A percentile compares a stretch with the other conserved stretches of the same genome.
Conservation (phyloP, 2,329 filamentous ascomycete species). For the Sphaerulina populicola region DNA sequence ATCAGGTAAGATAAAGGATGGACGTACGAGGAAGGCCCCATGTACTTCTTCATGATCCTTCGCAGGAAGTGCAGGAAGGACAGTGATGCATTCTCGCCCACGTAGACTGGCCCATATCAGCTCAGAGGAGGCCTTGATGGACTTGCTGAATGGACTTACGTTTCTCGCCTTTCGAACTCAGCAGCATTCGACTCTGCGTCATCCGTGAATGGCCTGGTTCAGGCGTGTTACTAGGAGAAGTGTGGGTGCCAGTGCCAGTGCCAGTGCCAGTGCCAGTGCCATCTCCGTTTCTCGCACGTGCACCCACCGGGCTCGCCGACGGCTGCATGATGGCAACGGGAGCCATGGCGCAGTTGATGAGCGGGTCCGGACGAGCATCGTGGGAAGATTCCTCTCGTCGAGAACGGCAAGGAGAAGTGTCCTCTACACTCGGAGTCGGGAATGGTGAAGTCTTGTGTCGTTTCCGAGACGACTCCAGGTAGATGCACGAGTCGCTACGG, state of each 20-base stretch:
- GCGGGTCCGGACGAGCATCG: neutral
- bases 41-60: slow-evolving; percentile 42
- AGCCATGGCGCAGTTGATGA: neutral
- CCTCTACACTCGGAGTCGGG: slow-evolving; percentile 17
- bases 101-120: slow-evolving; percentile 35
- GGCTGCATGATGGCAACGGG: slow-evolving; percentile 2
- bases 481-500: slow-evolving; percentile 17
- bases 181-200: slow-evolving; percentile 38
- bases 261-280: neutral
- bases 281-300: slow-evolving; percentile 2
- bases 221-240: slow-evolving; percentile 15
- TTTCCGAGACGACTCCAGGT: slow-evolving; percentile 19
- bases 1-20: too few relatives aligned
- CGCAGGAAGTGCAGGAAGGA: slow-evolving; percentile 51
- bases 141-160: slow-evolving; percentile 32
- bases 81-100: slow-evolving; percentile 46
- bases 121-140: neutral
- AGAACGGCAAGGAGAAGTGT: slow-evolving; percentile 15
- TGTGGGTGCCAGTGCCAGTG: slow-evolving; percentile 6
- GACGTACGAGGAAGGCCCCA: slow-evolving; percentile 42
- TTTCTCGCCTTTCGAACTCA: slow-evolving; percentile 47
- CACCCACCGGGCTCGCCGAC: slow-evolving; percentile 1
- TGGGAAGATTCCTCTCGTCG: neutral
- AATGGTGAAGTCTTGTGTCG: slow-evolving; percentile 19
- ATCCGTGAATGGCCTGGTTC: slow-evolving; percentile 16